Conservation (phyloP, 2,329 filamentous ascomycete genomes). For the Metarhizium humberi region DNA sequence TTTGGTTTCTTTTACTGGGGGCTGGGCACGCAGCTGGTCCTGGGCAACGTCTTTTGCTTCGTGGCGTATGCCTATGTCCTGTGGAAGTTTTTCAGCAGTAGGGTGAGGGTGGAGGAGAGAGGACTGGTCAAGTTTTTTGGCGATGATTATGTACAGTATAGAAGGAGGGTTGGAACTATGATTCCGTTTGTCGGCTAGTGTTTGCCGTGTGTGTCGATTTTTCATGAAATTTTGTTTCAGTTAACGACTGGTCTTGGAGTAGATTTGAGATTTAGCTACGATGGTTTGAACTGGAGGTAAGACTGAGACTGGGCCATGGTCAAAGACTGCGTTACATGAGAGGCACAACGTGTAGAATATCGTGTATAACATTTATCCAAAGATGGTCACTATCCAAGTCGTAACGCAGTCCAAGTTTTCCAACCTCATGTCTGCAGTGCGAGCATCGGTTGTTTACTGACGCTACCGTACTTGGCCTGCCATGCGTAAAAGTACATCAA, state of each 20-base stretch:
- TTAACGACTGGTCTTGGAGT: neutral
- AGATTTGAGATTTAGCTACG: no score
- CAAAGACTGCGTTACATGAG: no score
- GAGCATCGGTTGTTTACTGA: slow-evolving; percentile 38
- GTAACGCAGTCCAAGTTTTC: neutral
- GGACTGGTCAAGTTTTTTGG: slow-evolving; percentile 76
- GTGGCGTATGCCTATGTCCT: slow-evolving; percentile 64
- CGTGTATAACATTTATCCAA: neutral
- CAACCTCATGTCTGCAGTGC: neutral
- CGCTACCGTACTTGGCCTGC: slow-evolving; percentile 93
- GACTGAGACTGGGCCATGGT: no score
- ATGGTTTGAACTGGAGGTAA: no score
- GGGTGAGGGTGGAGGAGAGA: slow-evolving; percentile 72
- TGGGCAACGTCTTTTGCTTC: slow-evolving; percentile 78
- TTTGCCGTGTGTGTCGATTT: neutral
- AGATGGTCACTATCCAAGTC: neutral
- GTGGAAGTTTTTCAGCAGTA: slow-evolving; percentile 72
- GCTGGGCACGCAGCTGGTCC: slow-evolving; percentile 81
- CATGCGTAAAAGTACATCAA: slow-evolving; percentile 96
- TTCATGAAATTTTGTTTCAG: neutral
- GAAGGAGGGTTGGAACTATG: slow-evolving; percentile 58
- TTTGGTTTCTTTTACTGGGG: slow-evolving; percentile 99
- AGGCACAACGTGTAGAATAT: neutral
- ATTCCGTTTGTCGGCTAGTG: slow-evolving; percentile 57
- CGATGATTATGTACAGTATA: slow-evolving; percentile 69